Evolutionary conservation across 225 moss, liverwort and hornwort species (phyloP).

Genomic region (Physcomitrium patens): DNA sequence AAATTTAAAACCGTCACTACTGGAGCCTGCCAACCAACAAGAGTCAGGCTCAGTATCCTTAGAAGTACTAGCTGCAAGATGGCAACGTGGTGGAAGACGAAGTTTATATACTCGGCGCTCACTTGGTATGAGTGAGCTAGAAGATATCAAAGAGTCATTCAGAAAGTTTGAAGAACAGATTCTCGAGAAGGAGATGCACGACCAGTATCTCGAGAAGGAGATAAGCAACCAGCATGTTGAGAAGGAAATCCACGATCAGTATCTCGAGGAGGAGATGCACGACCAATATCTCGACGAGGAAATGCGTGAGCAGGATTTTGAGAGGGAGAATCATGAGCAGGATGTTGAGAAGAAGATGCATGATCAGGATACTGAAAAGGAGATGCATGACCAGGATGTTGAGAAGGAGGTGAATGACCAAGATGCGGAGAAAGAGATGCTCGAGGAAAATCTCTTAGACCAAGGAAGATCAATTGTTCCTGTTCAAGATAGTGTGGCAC

Average conservation of each 20-base stretch:
- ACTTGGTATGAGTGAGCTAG: constrained; percentile 48
- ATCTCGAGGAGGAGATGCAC: constrained; percentile 24
- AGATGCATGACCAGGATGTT: constrained; percentile 29
- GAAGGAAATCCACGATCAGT: constrained; percentile 11
- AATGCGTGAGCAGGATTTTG: constrained; percentile 23
- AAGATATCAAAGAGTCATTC: constrained; percentile 45
- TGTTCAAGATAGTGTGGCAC: constrained; percentile 22
- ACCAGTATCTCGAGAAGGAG: background rate
- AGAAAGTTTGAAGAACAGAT: constrained; percentile 50
- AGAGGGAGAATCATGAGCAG: constrained; percentile 20
- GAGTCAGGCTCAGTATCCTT: constrained; percentile 27
- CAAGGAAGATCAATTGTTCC: constrained; percentile 16
- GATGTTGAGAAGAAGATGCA: constrained; percentile 22
- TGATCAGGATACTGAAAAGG: constrained; percentile 27
- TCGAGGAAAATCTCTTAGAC: constrained; percentile 26
- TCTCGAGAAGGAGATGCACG: background rate
- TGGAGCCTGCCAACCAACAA: constrained; percentile 29
- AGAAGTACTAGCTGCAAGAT: constrained; percentile 40
- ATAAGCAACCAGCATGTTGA: constrained; percentile 30
- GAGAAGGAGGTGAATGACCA: constrained; percentile 27
- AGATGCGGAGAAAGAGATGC: constrained; percentile 17
- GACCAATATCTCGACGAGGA: constrained; percentile 22
- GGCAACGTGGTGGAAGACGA: constrained; percentile 46
- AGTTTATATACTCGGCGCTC: constrained; percentile 39
- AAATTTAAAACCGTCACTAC: constrained; percentile 9